These are phyloP conservation scores for Rhinocladiella similis DNA, from an alignment of 2,329 filamentous ascomycete genomes.

Conservation along the genomic window DNA sequence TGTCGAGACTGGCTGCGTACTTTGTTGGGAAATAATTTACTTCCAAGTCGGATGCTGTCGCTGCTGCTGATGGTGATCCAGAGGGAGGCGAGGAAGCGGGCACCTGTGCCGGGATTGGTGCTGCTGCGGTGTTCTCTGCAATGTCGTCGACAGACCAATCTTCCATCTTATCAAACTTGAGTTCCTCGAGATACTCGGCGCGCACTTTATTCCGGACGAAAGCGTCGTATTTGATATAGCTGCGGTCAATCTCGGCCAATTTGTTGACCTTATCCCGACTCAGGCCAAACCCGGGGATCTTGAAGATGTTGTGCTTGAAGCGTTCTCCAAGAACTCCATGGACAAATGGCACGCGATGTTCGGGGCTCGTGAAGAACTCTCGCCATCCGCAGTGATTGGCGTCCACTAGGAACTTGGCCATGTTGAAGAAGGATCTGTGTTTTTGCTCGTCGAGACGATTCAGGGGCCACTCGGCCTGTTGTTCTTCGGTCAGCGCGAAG, in stretches of 20 bases:
- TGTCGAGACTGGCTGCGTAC: background rate
- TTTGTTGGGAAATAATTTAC: background rate
- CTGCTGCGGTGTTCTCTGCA: background rate
- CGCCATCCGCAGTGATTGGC: constrained; percentile 21
- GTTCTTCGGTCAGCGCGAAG: constrained; percentile 16
- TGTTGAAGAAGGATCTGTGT: constrained; percentile 9
- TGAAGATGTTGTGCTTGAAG: constrained; percentile 26
- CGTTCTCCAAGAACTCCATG: constrained; percentile 23
- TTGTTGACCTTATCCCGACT: constrained; percentile 1
- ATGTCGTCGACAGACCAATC: background rate
- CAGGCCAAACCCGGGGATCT: constrained; percentile 21
- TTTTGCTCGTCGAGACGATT: constrained; percentile 7
- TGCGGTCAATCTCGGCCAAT: constrained; percentile 20
- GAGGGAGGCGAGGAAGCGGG: background rate
- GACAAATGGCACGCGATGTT: constrained; percentile 22
- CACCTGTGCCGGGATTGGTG: too few species aligned
- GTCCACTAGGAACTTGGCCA: constrained; percentile 19
- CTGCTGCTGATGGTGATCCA: background rate
- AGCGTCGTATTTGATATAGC: constrained; percentile 24
- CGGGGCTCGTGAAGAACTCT: constrained; percentile 23
- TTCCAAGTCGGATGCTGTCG: background rate
- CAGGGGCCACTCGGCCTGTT: constrained; percentile 21
- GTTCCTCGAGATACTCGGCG: constrained; percentile 5
- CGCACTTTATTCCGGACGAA: constrained; percentile 24
- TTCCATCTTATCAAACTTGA: constrained; percentile 1